Evolutionary conservation across 257 asterid genomes (phyloP).

Genomic region (Henckelia pumila): DNA sequence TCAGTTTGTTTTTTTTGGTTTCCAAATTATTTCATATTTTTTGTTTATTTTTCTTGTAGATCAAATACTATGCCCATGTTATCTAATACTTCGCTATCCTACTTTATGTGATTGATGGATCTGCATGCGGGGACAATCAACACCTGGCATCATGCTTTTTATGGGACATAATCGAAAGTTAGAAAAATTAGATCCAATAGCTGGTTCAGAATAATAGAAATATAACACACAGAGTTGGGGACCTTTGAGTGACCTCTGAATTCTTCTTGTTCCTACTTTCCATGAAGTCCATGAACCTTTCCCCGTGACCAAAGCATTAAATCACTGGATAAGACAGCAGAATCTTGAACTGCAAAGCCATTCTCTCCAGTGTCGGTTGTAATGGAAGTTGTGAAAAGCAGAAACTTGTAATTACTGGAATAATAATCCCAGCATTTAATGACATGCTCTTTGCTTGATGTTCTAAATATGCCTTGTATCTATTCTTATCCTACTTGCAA

Average conservation of each 20-base stretch:
- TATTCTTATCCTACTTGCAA: not conserved
- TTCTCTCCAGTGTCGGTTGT: not conserved
- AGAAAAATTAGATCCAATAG: not conserved
- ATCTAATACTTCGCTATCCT: not conserved
- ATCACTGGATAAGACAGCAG: not conserved
- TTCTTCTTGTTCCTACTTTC: not conserved
- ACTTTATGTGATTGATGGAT: slow-evolving; percentile 1
- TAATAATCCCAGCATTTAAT: not conserved
- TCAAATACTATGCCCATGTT: not conserved
- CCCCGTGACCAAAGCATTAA: not conserved
- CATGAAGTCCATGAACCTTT: not conserved
- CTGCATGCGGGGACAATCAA: not conserved
- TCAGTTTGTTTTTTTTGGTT: too few species aligned
- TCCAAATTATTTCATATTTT: slow-evolving; percentile 1
- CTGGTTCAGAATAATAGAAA: not conserved
- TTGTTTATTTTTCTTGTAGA: slow-evolving; percentile 1
- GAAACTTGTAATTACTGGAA: slow-evolving; percentile 2
- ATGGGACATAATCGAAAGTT: too few species aligned
- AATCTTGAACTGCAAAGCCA: not conserved
- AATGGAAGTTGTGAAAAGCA: slow-evolving; percentile 3
- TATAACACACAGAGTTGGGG: not conserved
- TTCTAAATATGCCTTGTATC: not conserved
- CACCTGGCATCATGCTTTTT: not conserved
- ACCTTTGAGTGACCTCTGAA: not conserved
- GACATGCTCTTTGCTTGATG: not conserved